Conservation (phyloP, 495 filamentous ascomycete genomes). For the Peziza echinospora region DNA sequence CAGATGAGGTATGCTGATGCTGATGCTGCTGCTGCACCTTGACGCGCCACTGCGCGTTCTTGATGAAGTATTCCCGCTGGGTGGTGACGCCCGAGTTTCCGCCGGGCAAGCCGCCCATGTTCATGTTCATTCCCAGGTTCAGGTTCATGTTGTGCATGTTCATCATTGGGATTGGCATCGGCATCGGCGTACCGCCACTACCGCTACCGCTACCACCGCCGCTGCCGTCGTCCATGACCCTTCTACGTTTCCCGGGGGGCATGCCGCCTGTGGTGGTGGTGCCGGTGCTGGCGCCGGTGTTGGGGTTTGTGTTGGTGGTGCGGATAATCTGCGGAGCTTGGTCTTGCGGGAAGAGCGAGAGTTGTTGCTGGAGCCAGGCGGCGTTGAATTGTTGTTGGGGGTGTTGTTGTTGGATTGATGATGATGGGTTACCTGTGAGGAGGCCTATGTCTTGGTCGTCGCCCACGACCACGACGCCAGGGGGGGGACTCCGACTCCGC, state of each 20-base stretch:
- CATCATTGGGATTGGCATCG: no score
- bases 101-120: conserved; percentile 1
- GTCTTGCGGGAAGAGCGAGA: not conserved
- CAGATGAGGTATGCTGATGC: conserved; percentile 1
- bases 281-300: no score
- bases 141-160: not conserved
- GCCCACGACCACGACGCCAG: not conserved
- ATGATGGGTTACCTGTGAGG: no score
- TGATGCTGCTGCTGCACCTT: conserved; percentile 41
- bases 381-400: not conserved
- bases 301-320: no score
- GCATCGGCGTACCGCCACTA: not conserved
- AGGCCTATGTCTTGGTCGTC: not conserved
- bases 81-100: conserved; percentile 7
- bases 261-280: no score
- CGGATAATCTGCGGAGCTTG: no score
- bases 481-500: not conserved
- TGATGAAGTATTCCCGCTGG: conserved; percentile 46
- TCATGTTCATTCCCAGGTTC: not conserved
- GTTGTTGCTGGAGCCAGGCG: not conserved
- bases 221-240: no score
- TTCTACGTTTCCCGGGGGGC: no score
- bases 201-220: no score
- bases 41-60: conserved; percentile 62
- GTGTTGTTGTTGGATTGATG: not conserved